Percentiles rank a stretch among this genome's conserved stretches.
Evolutionary conservation across 31 red algal species (phyloP).

Genomic region (Endocladia muricata): DNA sequence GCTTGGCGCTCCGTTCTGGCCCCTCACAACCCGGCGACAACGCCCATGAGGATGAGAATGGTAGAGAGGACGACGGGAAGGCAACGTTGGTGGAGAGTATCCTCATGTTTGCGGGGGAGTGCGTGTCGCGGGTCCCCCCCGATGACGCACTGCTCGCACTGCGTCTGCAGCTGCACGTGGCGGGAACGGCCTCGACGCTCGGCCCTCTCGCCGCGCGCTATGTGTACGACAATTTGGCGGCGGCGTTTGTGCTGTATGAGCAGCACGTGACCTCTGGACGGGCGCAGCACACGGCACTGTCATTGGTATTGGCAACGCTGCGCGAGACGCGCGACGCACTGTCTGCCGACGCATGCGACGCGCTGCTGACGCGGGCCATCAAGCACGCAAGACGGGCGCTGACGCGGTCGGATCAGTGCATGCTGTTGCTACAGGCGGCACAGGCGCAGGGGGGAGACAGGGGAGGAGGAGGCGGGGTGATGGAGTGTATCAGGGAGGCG

Average conservation of each 20-base stretch:
- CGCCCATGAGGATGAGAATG: background rate
- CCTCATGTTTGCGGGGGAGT: slow-evolving; percentile 63
- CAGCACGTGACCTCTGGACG: slow-evolving; percentile 40
- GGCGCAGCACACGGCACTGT: slow-evolving; percentile 56
- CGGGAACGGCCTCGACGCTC: slow-evolving; percentile 37
- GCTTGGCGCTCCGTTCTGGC: slow-evolving; percentile 40
- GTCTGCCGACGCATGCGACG: slow-evolving; percentile 47
- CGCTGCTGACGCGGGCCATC: slow-evolving; percentile 53
- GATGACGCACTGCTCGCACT: slow-evolving; percentile 35
- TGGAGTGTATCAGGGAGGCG: slow-evolving; percentile 53
- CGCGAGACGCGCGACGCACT: slow-evolving; percentile 26
- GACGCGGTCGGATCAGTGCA: slow-evolving; percentile 80
- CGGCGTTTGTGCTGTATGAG: slow-evolving; percentile 63
- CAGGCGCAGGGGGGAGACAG: slow-evolving; percentile 5
- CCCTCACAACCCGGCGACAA: too few relatives aligned
- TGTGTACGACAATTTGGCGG: slow-evolving; percentile 77
- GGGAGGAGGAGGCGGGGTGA: slow-evolving; percentile 1
- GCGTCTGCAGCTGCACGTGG: slow-evolving; percentile 63
- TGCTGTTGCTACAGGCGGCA: slow-evolving; percentile 53
- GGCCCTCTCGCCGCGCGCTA: background rate
- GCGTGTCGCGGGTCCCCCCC: slow-evolving; percentile 25
- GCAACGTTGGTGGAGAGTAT: slow-evolving; percentile 47
- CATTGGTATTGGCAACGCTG: slow-evolving; percentile 41
- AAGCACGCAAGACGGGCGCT: slow-evolving; percentile 72
- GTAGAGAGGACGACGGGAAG: slow-evolving; percentile 4